phyloP scores from a whole-genome alignment of 176 grass and related monocot species.

The Ananas comosus region DNA sequence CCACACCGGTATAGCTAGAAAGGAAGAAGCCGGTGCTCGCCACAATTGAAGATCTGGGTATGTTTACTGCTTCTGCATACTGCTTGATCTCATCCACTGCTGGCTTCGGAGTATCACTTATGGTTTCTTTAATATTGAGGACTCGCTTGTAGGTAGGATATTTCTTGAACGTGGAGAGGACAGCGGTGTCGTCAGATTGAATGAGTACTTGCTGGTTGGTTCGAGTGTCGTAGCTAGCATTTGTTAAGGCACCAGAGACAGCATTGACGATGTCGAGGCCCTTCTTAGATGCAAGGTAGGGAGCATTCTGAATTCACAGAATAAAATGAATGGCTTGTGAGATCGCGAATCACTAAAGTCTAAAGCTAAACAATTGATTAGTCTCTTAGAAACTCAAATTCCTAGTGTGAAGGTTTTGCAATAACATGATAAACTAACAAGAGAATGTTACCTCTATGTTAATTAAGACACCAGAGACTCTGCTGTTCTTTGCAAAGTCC shows the following conservation, averaged over 20 bases:
- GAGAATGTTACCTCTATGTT: constrained; percentile 53
- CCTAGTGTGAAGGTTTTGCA: neutral
- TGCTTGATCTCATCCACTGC: constrained; percentile 56
- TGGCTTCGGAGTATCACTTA: constrained; percentile 44
- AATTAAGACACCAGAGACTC: constrained; percentile 61
- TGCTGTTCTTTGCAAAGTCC: constrained; percentile 52
- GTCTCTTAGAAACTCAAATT: neutral
- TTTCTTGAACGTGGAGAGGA: constrained; percentile 62
- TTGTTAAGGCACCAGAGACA: constrained; percentile 50
- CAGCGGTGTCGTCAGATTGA: constrained; percentile 66
- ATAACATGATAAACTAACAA: neutral
- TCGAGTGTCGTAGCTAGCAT: constrained; percentile 66
- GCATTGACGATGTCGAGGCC: constrained; percentile 60
- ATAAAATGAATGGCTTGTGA: neutral
- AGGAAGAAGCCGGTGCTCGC: constrained; percentile 53
- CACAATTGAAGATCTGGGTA: constrained; percentile 37
- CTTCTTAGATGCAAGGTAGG: constrained; percentile 63
- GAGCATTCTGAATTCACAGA: constrained; percentile 35
- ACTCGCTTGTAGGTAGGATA: constrained; percentile 41
- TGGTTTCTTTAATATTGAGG: constrained; percentile 28
- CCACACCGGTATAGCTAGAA: constrained; percentile 48
- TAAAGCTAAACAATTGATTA: neutral
- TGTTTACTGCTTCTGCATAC: constrained; percentile 36
- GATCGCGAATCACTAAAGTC: neutral
- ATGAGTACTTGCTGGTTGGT: constrained; percentile 40